Evolutionary conservation across 2,329 filamentous ascomycete genomes (phyloP).

Genomic region (Cladophialophora psammophila): DNA sequence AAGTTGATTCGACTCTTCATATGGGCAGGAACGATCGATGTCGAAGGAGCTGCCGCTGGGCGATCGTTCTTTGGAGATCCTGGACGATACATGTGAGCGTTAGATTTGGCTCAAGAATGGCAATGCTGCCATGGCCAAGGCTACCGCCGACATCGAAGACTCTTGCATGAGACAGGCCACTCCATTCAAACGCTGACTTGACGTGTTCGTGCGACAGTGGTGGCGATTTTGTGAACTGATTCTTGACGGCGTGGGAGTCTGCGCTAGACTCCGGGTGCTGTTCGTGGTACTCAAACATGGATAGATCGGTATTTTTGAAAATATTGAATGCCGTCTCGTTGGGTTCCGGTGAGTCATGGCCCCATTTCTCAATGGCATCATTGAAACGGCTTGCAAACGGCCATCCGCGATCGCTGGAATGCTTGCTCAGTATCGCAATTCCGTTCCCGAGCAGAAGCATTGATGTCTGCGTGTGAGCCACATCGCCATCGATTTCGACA

Average conservation of each 20-base stretch:
- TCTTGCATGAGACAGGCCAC: conserved; percentile 6
- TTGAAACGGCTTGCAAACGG: conserved; percentile 38
- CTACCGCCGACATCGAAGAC: conserved; percentile 29
- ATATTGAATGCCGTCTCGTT: conserved; percentile 44
- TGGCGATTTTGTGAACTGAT: conserved; percentile 23
- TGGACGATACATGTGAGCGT: conserved; percentile 39
- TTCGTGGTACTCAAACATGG: conserved; percentile 46
- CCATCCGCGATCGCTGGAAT: conserved; percentile 22
- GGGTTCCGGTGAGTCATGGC: conserved; percentile 28
- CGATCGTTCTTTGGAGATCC: conserved; percentile 26
- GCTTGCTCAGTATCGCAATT: conserved; percentile 20
- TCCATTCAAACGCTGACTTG: conserved; percentile 19
- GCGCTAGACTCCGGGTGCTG: conserved; percentile 28
- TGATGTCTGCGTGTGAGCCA: conserved; percentile 22
- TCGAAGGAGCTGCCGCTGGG: conserved; percentile 14
- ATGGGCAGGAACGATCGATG: conserved; percentile 18
- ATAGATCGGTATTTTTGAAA: conserved; percentile 40
- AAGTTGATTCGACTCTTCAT: conserved; percentile 44
- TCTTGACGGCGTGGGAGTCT: conserved; percentile 25
- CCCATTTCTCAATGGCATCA: conserved; percentile 41
- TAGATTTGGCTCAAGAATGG: conserved; percentile 44
- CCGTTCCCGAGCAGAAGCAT: conserved; percentile 15
- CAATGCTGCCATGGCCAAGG: conserved; percentile 30
- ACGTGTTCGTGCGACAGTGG: conserved; percentile 21
- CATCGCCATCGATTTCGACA: conserved; percentile 17